A percentile compares a stretch with the other conserved stretches of the same genome.
phyloP scores from a whole-genome alignment of 805 yeast species.

The Zygoascus flipseniorum region DNA sequence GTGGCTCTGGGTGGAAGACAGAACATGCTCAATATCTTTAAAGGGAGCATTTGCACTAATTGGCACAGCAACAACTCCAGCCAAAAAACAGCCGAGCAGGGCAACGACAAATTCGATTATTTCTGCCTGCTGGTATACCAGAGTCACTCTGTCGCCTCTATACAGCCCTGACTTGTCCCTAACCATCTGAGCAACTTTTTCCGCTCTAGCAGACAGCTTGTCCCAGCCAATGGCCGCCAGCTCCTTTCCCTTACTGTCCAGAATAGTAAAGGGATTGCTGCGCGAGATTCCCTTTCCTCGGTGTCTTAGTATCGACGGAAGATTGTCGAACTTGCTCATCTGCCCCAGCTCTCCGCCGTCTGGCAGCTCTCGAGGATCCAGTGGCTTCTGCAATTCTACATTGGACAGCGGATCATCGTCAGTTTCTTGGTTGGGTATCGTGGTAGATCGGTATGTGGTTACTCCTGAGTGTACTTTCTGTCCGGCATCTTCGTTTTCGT shows the following conservation, averaged over 20 bases:
- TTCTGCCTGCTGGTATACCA: conserved; percentile 78
- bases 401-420: conserved; percentile 4
- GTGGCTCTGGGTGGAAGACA: conserved; percentile 67
- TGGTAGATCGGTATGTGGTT: neutral
- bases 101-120: conserved; percentile 81
- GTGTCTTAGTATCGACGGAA: conserved; percentile 64
- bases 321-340: conserved; percentile 41
- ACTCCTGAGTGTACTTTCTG: neutral
- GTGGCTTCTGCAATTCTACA: conserved; percentile 43
- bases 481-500: neutral
- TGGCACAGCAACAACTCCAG: conserved; percentile 93
- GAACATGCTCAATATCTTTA: conserved; percentile 61
- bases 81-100: conserved; percentile 81
- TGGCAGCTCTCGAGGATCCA: conserved; percentile 49
- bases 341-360: conserved; percentile 22
- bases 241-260: conserved; percentile 81
- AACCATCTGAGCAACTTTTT: conserved; percentile 79
- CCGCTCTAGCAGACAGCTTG: conserved; percentile 70
- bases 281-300: conserved; percentile 59
- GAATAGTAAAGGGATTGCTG: conserved; percentile 60
- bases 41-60: conserved; percentile 66
- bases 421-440: neutral
- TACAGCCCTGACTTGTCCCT: conserved; percentile 63
- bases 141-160: conserved; percentile 74
- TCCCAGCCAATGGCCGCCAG: conserved; percentile 77